These are phyloP conservation scores for Lasiodiplodia gonubiensis DNA, from an alignment of 2,329 filamentous ascomycete genomes.

Conservation along the genomic window DNA sequence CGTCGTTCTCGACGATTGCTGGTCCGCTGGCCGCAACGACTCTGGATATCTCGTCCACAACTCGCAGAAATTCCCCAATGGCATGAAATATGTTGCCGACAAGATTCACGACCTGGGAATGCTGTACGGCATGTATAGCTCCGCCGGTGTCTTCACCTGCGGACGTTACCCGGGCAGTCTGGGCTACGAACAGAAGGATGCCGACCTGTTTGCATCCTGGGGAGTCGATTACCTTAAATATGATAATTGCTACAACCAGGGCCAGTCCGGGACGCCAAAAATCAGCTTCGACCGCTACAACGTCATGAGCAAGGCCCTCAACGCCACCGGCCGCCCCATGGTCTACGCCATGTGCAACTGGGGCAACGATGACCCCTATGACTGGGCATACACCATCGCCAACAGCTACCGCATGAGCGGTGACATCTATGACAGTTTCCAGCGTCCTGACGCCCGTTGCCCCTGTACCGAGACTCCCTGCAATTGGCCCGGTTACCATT, in stretches of 20 bases:
- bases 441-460: slow-evolving; percentile 50
- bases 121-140: slow-evolving; percentile 60
- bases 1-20: slow-evolving; percentile 61
- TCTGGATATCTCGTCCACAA: slow-evolving; percentile 50
- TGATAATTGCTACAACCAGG: slow-evolving; percentile 63
- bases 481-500: slow-evolving; percentile 54
- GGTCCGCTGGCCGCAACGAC: slow-evolving; percentile 53
- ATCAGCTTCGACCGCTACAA: slow-evolving; percentile 56
- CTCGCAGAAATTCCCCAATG: slow-evolving; percentile 47
- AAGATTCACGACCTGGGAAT: slow-evolving; percentile 56
- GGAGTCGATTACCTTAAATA: slow-evolving; percentile 55
- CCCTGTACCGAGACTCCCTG: slow-evolving; percentile 52
- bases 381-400: slow-evolving; percentile 55
- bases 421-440: slow-evolving; percentile 55
- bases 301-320: slow-evolving; percentile 55
- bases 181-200: slow-evolving; percentile 60
- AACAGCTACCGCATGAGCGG: slow-evolving; percentile 56
- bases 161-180: slow-evolving; percentile 50
- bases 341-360: slow-evolving; percentile 58
- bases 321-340: slow-evolving; percentile 52
- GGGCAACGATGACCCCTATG: slow-evolving; percentile 56
- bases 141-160: slow-evolving; percentile 53
- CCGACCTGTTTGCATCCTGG: slow-evolving; percentile 58
- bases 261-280: slow-evolving; percentile 55
- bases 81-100: slow-evolving; percentile 56